These are phyloP conservation scores for Zygnema cylindricum DNA, from an alignment of 139 green algal species.

Conservation along the genomic window DNA sequence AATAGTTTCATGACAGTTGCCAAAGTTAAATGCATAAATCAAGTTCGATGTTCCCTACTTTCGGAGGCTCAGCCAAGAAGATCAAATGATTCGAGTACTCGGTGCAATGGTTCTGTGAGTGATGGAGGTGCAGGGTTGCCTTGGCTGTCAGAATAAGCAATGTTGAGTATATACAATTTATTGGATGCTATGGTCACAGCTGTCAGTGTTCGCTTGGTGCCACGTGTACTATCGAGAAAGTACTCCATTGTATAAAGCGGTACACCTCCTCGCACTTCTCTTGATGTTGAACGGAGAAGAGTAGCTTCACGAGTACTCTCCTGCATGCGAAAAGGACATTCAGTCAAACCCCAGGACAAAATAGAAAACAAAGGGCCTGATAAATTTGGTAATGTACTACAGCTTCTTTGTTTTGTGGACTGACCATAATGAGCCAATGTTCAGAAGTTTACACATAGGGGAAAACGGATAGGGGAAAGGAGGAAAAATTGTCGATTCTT, in stretches of 20 bases:
- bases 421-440: no score
- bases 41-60: no score
- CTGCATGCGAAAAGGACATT: no score
- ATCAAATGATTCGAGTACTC: constrained; percentile 46
- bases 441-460: no score
- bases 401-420: no score
- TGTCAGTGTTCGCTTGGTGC: constrained; percentile 44
- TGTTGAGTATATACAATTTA: constrained; percentile 59
- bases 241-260: constrained; percentile 59
- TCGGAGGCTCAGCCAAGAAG: constrained; percentile 7
- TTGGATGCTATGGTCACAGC: constrained; percentile 46
- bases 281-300: constrained; percentile 9
- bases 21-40: no score
- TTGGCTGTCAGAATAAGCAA: constrained; percentile 38
- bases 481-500: no score
- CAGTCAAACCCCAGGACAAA: constrained; percentile 6
- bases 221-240: constrained; percentile 49
- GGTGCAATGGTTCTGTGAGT: not conserved
- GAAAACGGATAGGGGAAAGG: no score
- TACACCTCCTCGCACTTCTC: constrained; percentile 5
- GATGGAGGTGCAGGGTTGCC: not conserved
- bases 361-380: no score
- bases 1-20: no score
- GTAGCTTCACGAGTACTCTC: constrained; percentile 38
- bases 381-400: no score